Evolutionary conservation across 306 rosid species (phyloP), one percentile per base, ranked within the genome.

Genomic region (Senna siamea): DNA sequence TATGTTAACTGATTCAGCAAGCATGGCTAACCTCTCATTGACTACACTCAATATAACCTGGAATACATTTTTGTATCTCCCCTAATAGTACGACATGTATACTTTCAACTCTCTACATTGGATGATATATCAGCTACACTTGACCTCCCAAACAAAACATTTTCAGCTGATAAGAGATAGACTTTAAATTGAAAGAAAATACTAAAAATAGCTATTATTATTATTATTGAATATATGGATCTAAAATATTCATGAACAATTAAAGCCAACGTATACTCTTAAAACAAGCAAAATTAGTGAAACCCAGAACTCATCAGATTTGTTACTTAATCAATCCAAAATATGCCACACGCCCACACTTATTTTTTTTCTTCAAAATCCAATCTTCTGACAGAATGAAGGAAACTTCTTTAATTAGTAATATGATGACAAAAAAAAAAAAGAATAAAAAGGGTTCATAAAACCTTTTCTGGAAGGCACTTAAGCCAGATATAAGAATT

Each of bases 191-290:
- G 52, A 18, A 14, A 20, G 30, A 38, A 37, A 37, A 37, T 22
- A 32, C 19, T n/a, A 5, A 32, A 69, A 28, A 12, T n/a, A n/a
- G 48, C 48, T 7, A 32, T 30, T 68, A n/a, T 30, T 9, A 48
- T 34, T 48, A 17, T 48, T 17, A 69, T 52, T 18, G 35, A 28
- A 70, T 53, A 37, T 12, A 32, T 17, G 18, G 73, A 68, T n/a
- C 18, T 35, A 17, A 28, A 5, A 11, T 9, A 47, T 28, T 44
- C 9, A 43, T 30, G 47, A 72, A 44, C 28, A 43, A 1, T 43
- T 57, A 9, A 23, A 10, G 43, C 38, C 10, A 62, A 38, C 30
- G 62, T 5, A 5, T 5, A 50, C 30, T 59, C 20, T 43, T 19
- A 41, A 9, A 58, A 5, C 34, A 52, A 53, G 43, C 34, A 38